These are phyloP conservation scores for Tilletia indica DNA, from an alignment of 1,284 basidiomycete species.

Conservation along the genomic window DNA sequence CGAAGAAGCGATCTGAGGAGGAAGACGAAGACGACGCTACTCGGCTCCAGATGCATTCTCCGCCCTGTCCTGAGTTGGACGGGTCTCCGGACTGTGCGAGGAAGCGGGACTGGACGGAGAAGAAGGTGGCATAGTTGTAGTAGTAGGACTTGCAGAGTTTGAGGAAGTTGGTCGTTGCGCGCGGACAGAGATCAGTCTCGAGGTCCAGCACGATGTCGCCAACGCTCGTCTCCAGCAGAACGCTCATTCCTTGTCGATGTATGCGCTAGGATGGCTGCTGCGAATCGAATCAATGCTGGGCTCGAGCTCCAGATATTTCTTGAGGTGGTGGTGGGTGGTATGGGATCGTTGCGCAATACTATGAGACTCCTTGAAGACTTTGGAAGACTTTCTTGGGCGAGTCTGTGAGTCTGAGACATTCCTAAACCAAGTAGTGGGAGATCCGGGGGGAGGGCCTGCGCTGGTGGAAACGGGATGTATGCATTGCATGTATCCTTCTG, in stretches of 20 bases:
- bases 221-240: constrained; percentile 90
- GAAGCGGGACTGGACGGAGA: constrained; percentile 87
- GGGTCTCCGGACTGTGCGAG: constrained; percentile 93
- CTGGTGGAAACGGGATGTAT: too few species aligned
- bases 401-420: neutral
- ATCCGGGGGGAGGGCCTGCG: too few species aligned
- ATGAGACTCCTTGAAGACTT: neutral
- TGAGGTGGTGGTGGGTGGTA: neutral
- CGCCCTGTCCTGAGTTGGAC: constrained; percentile 88
- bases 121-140: constrained; percentile 89
- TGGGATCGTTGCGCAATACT: neutral
- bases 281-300: too few species aligned
- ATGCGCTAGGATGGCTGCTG: too few species aligned
- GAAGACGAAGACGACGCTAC: constrained; percentile 57
- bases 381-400: too few species aligned
- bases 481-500: too few species aligned
- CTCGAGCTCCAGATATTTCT: neutral
- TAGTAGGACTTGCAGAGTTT: constrained; percentile 96
- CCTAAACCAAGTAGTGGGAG: neutral
- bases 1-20: constrained; percentile 70
- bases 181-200: constrained; percentile 84
- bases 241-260: constrained; percentile 71
- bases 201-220: constrained; percentile 93
- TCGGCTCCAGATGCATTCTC: constrained; percentile 75
- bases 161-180: constrained; percentile 88